Conservation (phyloP, 805 yeast genomes). For the Candida lessepsii region DNA sequence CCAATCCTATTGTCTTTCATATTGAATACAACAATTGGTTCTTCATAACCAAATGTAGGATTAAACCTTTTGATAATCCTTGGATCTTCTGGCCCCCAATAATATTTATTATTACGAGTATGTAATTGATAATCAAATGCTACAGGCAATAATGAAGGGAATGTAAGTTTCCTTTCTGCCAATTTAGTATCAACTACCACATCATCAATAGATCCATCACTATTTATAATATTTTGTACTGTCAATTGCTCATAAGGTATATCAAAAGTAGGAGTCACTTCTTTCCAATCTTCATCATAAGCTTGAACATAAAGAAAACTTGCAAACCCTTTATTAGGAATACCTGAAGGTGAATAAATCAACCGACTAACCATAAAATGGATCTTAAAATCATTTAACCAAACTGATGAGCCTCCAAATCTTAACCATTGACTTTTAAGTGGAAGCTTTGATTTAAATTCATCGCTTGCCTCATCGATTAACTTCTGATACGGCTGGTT, state of each 20-base stretch:
- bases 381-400: slow-evolving; percentile 31
- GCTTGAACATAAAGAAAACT: slow-evolving; percentile 25
- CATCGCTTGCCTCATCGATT: slow-evolving; percentile 16
- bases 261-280: slow-evolving; percentile 20
- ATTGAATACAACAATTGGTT: slow-evolving; percentile 24
- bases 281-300: slow-evolving; percentile 22
- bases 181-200: slow-evolving; percentile 12
- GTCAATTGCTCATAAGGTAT: slow-evolving; percentile 20
- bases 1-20: slow-evolving; percentile 15
- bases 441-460: slow-evolving; percentile 22
- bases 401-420: slow-evolving; percentile 33
- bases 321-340: slow-evolving; percentile 24
- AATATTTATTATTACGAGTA: slow-evolving; percentile 14
- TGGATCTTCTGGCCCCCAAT: slow-evolving; percentile 48
- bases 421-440: slow-evolving; percentile 28
- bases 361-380: slow-evolving; percentile 32
- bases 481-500: slow-evolving; percentile 15
- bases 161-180: slow-evolving; percentile 17
- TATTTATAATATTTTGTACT: slow-evolving; percentile 13
- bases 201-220: slow-evolving; percentile 18
- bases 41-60: slow-evolving; percentile 28
- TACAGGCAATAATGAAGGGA: slow-evolving; percentile 21
- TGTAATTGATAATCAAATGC: slow-evolving; percentile 15
- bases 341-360: slow-evolving; percentile 24
- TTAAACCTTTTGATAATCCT: slow-evolving; percentile 36